Base-by-base conservation (phyloP, 2,329 filamentous ascomycete genomes). In the Cryphonectria japonica region DNA sequence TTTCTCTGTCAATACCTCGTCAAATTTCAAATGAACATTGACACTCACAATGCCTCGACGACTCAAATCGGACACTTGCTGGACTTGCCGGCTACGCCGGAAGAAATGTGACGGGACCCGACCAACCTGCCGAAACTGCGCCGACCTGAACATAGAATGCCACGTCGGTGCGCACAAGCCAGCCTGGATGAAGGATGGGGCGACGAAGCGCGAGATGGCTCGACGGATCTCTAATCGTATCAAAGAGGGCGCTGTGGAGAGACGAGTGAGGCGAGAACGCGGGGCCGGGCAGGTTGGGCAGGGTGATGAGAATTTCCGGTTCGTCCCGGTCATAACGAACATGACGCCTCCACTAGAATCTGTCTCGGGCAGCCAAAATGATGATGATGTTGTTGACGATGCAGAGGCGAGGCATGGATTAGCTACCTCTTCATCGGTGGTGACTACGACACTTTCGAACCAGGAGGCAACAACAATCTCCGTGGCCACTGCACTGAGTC, bases 21-120 rank as follows among this genome's bases (percentile, higher is more conserved):
- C 26, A 34, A 7, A 32, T 59, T 6, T 59, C 54, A 32, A 29
- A 19, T 6, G 32, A 1, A 16, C 8, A 19, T 32, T 14, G 2
- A 39, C 26, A 7, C 26, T 2, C 29, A 34, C 54, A 29, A 59
- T 59, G 54, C 54, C 54, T 59, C 54, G 54, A 59, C 54, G 4
- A 13, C 26, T 59, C 26, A 59, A 6, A 34, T 19, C 8, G 11
- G 54, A 59, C 13, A 59, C 26, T 16, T 59, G 54, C 29, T 59
- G 54, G 54, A 90, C 87, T 2, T 90, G 88, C 75, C 84, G 87
- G 32, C 81, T 89, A 14, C 85, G 88, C 29, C 86, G 86, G 74
- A 91, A 90, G 76, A 89, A 89, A 75, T 91, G 88, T 76, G 86
- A 89, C 73, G 86, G 88, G 76, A 80, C 75, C 34, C 83, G 81